Evolutionary conservation across 2,329 filamentous ascomycete species (phyloP), one percentile per base, ranked within the genome.

Genomic region (Arthrobotrys entomopaga): DNA sequence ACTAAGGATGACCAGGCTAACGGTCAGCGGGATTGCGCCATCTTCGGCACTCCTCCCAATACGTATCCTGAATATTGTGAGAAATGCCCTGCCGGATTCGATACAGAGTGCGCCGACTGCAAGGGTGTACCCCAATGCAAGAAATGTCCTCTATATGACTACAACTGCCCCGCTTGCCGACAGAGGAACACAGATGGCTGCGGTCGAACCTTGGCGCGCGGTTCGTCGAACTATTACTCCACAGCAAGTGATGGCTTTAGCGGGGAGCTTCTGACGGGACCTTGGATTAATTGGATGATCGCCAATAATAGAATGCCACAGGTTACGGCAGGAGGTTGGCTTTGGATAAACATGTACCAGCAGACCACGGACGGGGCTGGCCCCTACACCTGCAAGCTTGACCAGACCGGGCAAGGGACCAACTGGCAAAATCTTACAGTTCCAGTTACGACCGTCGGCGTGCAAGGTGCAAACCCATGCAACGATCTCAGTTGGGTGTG

Each of bases 281-380:
- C 26, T 3, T 66, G 53, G 63, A 40, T 66, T 29, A 52, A 66
- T 26, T 66, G 53, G 63, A 50, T 66, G 63, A 43, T 10, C 16
- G 53, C 58, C 13, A 19, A 52, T 10, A 38, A 20, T 5, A 50
- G 38, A 22, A 52, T 61, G 8, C 43, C 58, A 15, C 7, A 38
- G 8, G 58, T 50, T 8, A 61, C 58, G 26, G 46, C 43, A 8
- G 58, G 58, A 7, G 58, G 58, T 20, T 61, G 58, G 58, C 26
- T 61, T 10, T 50, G 29, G 43, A 22, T 61, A 3, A 61, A 16
- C 0, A 61, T 61, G 58, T 61, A 22, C 24, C 58, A 61, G 24
- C 58, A 61, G 42, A 61, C 43, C 2, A 61, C 58, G 7, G 58
- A 61, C 19, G 58, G 58, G 2, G 58, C 43, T 16, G 58, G 58